phyloP scores from a whole-genome alignment of 2,329 filamentous ascomycete genomes.

The Penicillium sp. region DNA sequence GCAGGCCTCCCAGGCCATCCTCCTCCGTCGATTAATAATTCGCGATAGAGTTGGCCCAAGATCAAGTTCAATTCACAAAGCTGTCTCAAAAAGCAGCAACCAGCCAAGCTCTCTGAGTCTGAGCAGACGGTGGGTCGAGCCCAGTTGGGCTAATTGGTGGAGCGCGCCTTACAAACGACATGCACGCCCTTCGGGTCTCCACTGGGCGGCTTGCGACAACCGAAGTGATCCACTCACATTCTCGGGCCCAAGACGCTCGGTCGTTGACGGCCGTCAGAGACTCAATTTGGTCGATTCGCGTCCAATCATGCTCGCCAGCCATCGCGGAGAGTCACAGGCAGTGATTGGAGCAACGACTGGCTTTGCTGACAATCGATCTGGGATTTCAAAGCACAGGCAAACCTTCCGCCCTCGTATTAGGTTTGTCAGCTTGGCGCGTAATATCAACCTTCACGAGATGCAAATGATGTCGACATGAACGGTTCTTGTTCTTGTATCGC shows the following conservation, averaged over 20 bases:
- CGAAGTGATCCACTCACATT: slow-evolving; percentile 15
- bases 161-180: slow-evolving; percentile 23
- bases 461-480: not conserved
- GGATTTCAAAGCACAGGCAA: slow-evolving; percentile 16
- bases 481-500: not conserved
- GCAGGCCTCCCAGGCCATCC: not conserved
- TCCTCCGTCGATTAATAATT: not conserved
- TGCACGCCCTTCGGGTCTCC: slow-evolving; percentile 28
- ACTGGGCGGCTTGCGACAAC: slow-evolving; percentile 10
- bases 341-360: not conserved
- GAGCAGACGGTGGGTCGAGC: slow-evolving; percentile 4
- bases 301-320: not conserved
- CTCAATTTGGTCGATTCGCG: not conserved
- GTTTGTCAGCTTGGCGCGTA: not conserved
- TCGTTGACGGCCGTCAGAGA: slow-evolving; percentile 12
- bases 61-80: not conserved
- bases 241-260: slow-evolving; percentile 8
- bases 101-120: not conserved
- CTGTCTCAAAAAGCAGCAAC: not conserved
- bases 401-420: not conserved
- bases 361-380: slow-evolving; percentile 7
- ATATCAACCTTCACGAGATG: not conserved
- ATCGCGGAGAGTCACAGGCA: not conserved
- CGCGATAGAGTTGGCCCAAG: not conserved
- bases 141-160: slow-evolving; percentile 12